Evolutionary conservation across 2,329 filamentous ascomycete species (phyloP).

Genomic region (Bisporella sp.): DNA sequence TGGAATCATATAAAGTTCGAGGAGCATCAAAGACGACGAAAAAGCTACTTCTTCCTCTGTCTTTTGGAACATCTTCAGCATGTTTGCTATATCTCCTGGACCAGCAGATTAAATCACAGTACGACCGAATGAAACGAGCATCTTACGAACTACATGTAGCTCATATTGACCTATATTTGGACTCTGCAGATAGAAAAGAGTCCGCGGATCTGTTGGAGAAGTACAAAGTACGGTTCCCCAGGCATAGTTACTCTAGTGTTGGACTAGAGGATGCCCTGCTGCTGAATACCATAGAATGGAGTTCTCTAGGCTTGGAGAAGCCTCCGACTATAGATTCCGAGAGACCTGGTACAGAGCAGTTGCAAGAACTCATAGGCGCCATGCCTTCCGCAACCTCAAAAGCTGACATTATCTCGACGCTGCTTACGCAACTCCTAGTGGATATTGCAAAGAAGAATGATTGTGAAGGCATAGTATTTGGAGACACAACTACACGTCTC

Average conservation of each 20-base stretch:
- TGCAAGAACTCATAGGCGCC: conserved; percentile 42
- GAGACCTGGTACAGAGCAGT: conserved; percentile 26
- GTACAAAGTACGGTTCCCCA: conserved; percentile 55
- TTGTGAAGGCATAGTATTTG: conserved; percentile 71
- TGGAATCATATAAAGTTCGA: conserved; percentile 55
- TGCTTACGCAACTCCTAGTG: conserved; percentile 67
- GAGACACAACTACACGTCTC: conserved; percentile 79
- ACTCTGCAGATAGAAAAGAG: conserved; percentile 19
- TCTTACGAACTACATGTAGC: conserved; percentile 62
- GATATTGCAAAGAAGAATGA: conserved; percentile 49
- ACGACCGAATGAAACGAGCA: conserved; percentile 53
- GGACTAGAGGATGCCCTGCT: conserved; percentile 57
- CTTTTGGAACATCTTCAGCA: conserved; percentile 75
- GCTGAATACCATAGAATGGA: conserved; percentile 47
- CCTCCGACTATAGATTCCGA: conserved; percentile 6
- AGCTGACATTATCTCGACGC: conserved; percentile 63
- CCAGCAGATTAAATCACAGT: conserved; percentile 59
- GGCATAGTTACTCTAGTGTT: conserved; percentile 54
- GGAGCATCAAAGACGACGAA: conserved; percentile 26
- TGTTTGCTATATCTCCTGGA: conserved; percentile 71
- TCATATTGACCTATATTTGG: conserved; percentile 33
- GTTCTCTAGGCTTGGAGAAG: conserved; percentile 29
- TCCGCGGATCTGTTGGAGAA: conserved; percentile 31
- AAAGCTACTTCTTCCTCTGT: conserved; percentile 69
- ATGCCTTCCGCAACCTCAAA: conserved; percentile 70